Evolutionary conservation across 345 rosid species (phyloP).

Genomic region (rapeseed (Brassica napus)): Da-Ae NC_063449.1:47927501-47928000

Average conservation of each 20-base stretch:
- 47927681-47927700: not conserved
- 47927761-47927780: not conserved
- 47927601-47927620: constrained; percentile 22
- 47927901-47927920: constrained; percentile 95
- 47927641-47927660: constrained; percentile 28
- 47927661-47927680: constrained; percentile 28
- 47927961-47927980: not conserved
- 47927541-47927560: constrained; percentile 29
- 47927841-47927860: constrained; percentile 88
- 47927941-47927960: not conserved
- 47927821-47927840: constrained; percentile 61
- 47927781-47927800: constrained; percentile 43
- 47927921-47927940: constrained; percentile 84
- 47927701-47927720: not conserved
- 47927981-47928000: constrained; percentile 15
- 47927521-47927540: constrained; percentile 23
- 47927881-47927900: constrained; percentile 97
- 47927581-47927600: constrained; percentile 24
- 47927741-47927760: constrained; percentile 9
- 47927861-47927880: constrained; percentile 93
- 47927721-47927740: not conserved
- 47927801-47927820: constrained; percentile 63
- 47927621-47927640: constrained; percentile 13
- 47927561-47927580: constrained; percentile 36
- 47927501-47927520: not conserved